Base-by-base conservation (phyloP, 2,329 filamentous ascomycete genomes). In the Colletotrichum agaves region DNA sequence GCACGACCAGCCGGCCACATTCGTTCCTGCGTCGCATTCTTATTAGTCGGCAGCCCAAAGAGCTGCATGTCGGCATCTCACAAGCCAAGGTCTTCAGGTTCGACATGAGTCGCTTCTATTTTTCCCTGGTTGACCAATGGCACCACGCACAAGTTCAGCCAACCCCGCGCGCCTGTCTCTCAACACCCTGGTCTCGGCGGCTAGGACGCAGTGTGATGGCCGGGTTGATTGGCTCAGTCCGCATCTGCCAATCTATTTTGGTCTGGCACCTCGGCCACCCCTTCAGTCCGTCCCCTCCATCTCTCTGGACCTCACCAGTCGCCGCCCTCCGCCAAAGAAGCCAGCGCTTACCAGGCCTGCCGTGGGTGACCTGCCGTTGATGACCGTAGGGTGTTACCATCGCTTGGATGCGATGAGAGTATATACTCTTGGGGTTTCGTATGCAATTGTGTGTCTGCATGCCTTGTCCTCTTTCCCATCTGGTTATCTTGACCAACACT, bases 131-230 rank as follows among this genome's bases (percentile, higher is more conserved):
- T 44, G 33, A 37, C 63, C 66, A 69, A 69, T 67, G 43, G 57
- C 50, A 47, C 49, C n/a, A 52, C 19, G 46, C 62, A 57, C 55
- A 37, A 55, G 46, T 49, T 21, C 23, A 52, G 62, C 69, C 69
- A 70, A 57, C 69, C 69, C 59, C 67, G 67, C 69, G 69, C 69
- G 69, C 61, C 63, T 68, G 62, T 71, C 53, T 60, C 31, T 57
- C 44, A 39, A 55, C 52, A 50, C 59, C 57, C 61, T 70, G 60
- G 63, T 56, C 69, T 70, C 67, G 69, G 69, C 69, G 69, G 67
- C 69, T 71, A 71, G 17, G 47, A 67, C 76, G 76, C 75, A 77
- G 73, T 73, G 76, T 78, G 76, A 78, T 75, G 66, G 62, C 57
- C 35, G 43, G 65, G 33, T 55, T 73, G 63, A 78, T 78, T 78